Base-by-base conservation (phyloP, 768 basidiomycete genomes). In the Auricularia auricula-judae region DNA sequence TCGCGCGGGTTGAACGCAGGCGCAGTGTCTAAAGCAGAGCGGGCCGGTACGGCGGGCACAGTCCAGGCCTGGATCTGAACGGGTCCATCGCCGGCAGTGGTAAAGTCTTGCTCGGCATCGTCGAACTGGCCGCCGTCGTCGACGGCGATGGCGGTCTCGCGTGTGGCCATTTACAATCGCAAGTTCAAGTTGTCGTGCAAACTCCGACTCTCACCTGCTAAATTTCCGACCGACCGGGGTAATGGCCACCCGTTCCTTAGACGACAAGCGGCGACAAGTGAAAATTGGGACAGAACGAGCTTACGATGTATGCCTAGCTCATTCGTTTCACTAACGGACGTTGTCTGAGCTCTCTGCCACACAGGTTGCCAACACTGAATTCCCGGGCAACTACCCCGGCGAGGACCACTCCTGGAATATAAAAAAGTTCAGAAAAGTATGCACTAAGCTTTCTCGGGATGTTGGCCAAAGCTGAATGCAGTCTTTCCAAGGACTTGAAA, bases 321-420 rank as follows among this genome's bases (percentile, higher is more conserved):
- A n/a, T 44, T 58, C 3, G 1, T 18, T 23, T 51, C 14, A 18
- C 36, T 36, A 14, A 44, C 7, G 11, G 42, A 36, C 34, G 7
- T 53, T 3, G 54, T 7, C 21, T 14, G 33, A 33, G 43, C 29
- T 29, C 29, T 29, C 34, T 64, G 67, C 64, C 21, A 21, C 34
- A 12, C 62, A 96, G 76, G 87, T 97, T 12, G 89, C 93, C 0
- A 93, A 87, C 70, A 88, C 91, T 10, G 90, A 97, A 67, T 97
- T 86, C 71, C 96, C 96, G 2, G 94, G 95, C 0, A 88, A 96
- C 70, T 85, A 88, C 69, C 88, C 92, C 1, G 84, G 80, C 61
- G 90, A 94, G 71, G 91, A 94, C 72, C 81, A 93, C 71, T 82
- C 86, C 1, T 98, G 95, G 95, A 79, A 87, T 72, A 75, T 95